Conservation (phyloP, 2,329 filamentous ascomycete species). For the Arthrobotrys iridis region DNA sequence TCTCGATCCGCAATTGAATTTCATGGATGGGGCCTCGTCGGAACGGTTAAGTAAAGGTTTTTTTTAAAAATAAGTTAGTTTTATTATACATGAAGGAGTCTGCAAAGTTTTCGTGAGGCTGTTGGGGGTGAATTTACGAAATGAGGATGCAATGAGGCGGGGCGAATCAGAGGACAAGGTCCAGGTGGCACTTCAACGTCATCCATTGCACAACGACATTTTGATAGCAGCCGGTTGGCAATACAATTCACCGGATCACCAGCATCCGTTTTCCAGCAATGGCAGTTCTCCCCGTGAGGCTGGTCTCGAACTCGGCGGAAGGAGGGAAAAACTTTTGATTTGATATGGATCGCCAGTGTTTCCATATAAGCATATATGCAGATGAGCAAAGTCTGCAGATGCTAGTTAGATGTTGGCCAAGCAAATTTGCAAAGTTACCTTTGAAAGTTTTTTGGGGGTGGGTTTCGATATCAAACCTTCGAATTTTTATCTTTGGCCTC, state of each 20-base stretch:
- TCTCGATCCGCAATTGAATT: constrained; percentile 28
- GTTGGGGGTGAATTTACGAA: constrained; percentile 8
- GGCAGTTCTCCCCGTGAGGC: constrained; percentile 35
- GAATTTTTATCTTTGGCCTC: constrained; percentile 10
- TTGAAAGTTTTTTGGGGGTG: constrained; percentile 10
- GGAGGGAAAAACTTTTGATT: constrained; percentile 20
- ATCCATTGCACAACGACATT: constrained; percentile 25
- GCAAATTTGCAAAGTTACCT: background rate
- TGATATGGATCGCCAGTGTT: constrained; percentile 20
- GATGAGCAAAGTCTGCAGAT: constrained; percentile 23
- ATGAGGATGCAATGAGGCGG: too few relatives aligned
- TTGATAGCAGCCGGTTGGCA: constrained; percentile 15
- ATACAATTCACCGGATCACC: constrained; percentile 15
- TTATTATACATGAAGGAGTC: constrained; percentile 15
- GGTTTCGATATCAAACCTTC: constrained; percentile 1
- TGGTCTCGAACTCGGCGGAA: constrained; percentile 20
- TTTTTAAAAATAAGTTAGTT: background rate
- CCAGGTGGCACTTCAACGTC: constrained; percentile 6
- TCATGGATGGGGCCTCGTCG: constrained; percentile 11
- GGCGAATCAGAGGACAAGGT: constrained; percentile 24
- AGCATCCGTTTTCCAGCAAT: constrained; percentile 39
- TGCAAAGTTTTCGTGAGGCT: constrained; percentile 40
- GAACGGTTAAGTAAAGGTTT: constrained; percentile 13
- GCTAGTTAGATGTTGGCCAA: background rate
- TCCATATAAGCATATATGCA: constrained; percentile 8